Evolutionary conservation across 768 basidiomycete species (phyloP), one percentile per base, ranked within the genome.

Genomic region (Suillus brevipes): DNA sequence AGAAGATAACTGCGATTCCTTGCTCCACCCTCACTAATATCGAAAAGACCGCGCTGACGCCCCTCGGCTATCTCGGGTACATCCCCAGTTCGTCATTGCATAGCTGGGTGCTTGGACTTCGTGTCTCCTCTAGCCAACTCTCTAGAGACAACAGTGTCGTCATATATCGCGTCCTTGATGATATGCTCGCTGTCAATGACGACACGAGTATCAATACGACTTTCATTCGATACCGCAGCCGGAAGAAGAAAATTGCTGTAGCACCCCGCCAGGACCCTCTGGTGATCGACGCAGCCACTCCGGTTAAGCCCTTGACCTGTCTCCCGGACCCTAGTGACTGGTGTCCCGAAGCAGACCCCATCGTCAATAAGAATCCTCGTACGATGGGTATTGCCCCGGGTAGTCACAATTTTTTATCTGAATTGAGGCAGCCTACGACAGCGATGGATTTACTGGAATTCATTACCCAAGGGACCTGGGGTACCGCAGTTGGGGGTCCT

Each of bases 321-420:
- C 42, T 72, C 12, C 65, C 72, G 37, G 62, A 65, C 23, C 31
- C 65, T 9, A 42, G 45, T 25, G 71, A 71, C 63, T 76, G 75
- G 77, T 75, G 71, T 52, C 77, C 77, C 1, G 58, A 70, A 52
- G 70, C 69, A 52, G 77, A 76, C 50, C 77, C 77, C 18, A 66
- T 76, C 20, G 53, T 76, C 50, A 75, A 77, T 58, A 69, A 65
- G 61, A 74, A 69, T 18, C 75, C 67, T 3, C 69, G 71, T 28
- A 67, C 61, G 40, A 64, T 73, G 50, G 74, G 75, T 28, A 68
- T 75, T 34, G 77, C 77, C 36, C 75, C 75, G 12, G 75, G 77
- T 7, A 57, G 69, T 7, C 69, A 68, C 58, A 64, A 60, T 53
- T 31, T 37, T 37, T 47, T 10, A 7, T 43, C 23, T 43, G 43